Evolutionary conservation across 352 stramenopile genomes (phyloP), one percentile per base, ranked within the genome.

Genomic region (Salisapilia sapeloensis): DNA sequence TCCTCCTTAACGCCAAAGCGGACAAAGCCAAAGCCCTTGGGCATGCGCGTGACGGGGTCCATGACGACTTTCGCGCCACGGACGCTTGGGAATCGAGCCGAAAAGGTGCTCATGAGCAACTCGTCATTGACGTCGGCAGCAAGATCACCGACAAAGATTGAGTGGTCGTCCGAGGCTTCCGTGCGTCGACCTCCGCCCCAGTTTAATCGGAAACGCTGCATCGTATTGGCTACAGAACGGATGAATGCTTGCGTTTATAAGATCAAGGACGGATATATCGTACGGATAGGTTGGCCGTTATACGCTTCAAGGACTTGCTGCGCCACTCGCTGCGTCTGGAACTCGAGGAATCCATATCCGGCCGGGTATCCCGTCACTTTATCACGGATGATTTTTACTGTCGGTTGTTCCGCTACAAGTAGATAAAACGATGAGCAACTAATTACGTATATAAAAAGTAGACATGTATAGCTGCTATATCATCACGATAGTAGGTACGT

Each of bases 1-100:
- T 95, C 82, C 11, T 89, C 65, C 37, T 93, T 91, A 36, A 59
- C 60, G 10, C 58, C 56, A 48, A 95, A 95, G 15, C 83, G 74
- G 23, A 95, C 80, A 40, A 95, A 95, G 16, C 82, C 83, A 42
- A 94, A 95, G 21, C 82, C 80, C 50, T 94, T 94, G 17, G 80
- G 84, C 56, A 82, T 82, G 14, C 83, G 74, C 21, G 80, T 94
- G 11, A 84, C 44, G 13, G 70, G 58, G 41, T 95, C 84, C 30
- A 89, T 84, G 24, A 95, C 78, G 11, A 95, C 66, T 43, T 95
- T 95, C 38, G 82, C 79, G 10, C 71, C 75, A 38, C 82, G 55
- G 4, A 92, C 76, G 31, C 59, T 89, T 10, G 58, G 40, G 44
- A 91, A 95, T 12, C 75, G 63, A 26, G 56, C 48, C 21, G 44